Evolutionary conservation across 2,329 filamentous ascomycete genomes (phyloP), one percentile per base, ranked within the genome.

Genomic region (Fusarium coffeatum): DNA sequence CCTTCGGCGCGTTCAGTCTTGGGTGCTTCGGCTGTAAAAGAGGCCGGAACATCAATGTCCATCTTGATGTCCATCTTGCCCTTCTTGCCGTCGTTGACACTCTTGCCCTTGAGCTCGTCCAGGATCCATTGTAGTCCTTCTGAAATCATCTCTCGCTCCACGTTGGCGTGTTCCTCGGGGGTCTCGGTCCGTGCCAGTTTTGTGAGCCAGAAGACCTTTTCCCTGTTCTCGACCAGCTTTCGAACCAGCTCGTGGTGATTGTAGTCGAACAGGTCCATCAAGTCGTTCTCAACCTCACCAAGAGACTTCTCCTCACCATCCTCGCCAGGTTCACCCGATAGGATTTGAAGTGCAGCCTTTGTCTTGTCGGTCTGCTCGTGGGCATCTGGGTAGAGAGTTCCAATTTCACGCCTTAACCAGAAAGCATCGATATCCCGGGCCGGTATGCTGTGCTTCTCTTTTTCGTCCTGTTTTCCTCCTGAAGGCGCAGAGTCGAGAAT

Each of bases 211-310:
- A 97, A 93, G 59, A 99, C 90, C 83, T 96, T 97, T 75, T 98
- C 93, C 60, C 93, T 89, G 80, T 99, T 99, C 72, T 91, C 89
- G 59, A 98, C 94, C 18, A 99, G 87, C 79, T 93, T 95, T 69
- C 93, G 91, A 27, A 98, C 96, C 57, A 98, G 86, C 69, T 98
- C 94, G 66, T 97, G 93, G 76, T 98, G 92, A 75, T 98, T 95
- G 76, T 97, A 99, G 76, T 99, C 96, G 74, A 99, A 98, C 0
- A 99, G 87, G 75, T 98, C 96, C 92, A 98, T 98, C 61, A 99
- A 85, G 68, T 99, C 96, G 79, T 99, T 99, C 77, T 99, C 96
- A 59, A 98, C 94, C 76, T 99, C 95, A 75, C 95, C 90, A 30
- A 98, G 84, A 16, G 92, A 87, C 79, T 93, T 94, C 76, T 97